Percentiles rank a stretch among this genome's conserved stretches.
These are phyloP conservation scores for Solanum sejunctum DNA, from an alignment of 257 asterid species.

Conservation along the genomic window DNA sequence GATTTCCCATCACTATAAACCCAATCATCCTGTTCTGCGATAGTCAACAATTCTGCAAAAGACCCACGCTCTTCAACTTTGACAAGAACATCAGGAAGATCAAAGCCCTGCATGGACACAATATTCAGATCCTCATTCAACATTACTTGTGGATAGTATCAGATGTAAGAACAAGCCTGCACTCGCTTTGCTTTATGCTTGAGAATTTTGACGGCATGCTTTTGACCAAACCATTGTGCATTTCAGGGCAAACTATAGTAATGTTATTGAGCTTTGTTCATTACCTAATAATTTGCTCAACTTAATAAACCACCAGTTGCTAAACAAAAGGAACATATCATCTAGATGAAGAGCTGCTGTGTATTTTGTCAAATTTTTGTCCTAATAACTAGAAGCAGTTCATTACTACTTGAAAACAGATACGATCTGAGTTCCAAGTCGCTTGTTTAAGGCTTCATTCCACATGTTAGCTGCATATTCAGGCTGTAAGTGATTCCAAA, in stretches of 20 bases:
- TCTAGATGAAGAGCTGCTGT: background rate
- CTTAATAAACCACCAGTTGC: background rate
- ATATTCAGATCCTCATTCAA: background rate
- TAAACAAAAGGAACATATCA: background rate
- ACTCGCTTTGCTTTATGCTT: background rate
- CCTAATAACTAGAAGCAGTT: background rate
- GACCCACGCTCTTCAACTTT: conserved; percentile 83
- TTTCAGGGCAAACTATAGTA: background rate
- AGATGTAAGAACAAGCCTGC: background rate
- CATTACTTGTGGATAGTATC: background rate
- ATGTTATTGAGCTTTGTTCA: background rate
- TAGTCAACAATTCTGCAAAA: conserved; percentile 64
- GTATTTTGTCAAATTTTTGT: background rate
- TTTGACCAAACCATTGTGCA: background rate
- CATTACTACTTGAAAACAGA: background rate
- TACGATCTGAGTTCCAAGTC: conserved; percentile 79
- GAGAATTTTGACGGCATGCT: background rate
- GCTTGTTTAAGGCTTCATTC: conserved; percentile 90
- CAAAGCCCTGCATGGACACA: conserved; percentile 40
- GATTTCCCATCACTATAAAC: conserved; percentile 82
- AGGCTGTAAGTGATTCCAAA: conserved; percentile 77
- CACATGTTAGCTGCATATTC: conserved; percentile 79
- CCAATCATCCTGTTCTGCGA: conserved; percentile 90
- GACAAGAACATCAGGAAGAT: conserved; percentile 70
- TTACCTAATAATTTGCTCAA: background rate